phyloP scores from a whole-genome alignment of 345 rosid species.

The Nephelium lappaceum region DNA sequence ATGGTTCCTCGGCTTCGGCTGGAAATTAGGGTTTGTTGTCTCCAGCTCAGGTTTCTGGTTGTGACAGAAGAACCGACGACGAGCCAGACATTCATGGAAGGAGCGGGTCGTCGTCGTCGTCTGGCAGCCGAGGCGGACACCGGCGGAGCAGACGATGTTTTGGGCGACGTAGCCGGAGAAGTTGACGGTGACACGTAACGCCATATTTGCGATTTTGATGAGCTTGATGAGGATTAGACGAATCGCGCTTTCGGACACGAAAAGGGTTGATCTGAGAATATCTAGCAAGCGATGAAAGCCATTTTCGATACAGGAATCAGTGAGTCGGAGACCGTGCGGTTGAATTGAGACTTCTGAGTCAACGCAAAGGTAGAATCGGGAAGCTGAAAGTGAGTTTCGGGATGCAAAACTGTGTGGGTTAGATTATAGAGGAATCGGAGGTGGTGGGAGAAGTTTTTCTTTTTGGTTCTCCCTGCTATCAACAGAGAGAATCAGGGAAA shows the following conservation, averaged over 20 bases:
- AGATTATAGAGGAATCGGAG: not conserved
- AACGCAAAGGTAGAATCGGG: slow-evolving; percentile 20
- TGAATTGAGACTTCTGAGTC: slow-evolving; percentile 30
- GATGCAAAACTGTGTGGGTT: not conserved
- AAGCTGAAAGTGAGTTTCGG: not conserved
- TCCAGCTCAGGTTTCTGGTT: slow-evolving; percentile 47
- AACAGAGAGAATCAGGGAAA: not conserved
- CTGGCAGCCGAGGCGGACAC: slow-evolving; percentile 43
- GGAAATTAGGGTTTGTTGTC: slow-evolving; percentile 20
- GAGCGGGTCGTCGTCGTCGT: slow-evolving; percentile 49
- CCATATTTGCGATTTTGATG: slow-evolving; percentile 51
- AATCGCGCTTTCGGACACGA: slow-evolving; percentile 47
- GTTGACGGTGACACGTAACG: slow-evolving; percentile 67
- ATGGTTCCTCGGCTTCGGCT: slow-evolving; percentile 14
- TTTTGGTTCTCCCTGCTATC: not conserved
- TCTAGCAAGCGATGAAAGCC: slow-evolving; percentile 35
- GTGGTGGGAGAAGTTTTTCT: not conserved
- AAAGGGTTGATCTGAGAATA: slow-evolving; percentile 23
- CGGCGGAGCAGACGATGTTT: slow-evolving; percentile 56
- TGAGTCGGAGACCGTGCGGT: slow-evolving; percentile 25
- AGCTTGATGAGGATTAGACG: slow-evolving; percentile 46
- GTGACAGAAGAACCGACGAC: slow-evolving; percentile 47
- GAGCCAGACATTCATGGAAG: slow-evolving; percentile 54
- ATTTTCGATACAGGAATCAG: slow-evolving; percentile 25
- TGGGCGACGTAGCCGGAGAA: slow-evolving; percentile 71